These are phyloP conservation scores for Cyamopsis tetragonoloba DNA, from an alignment of 306 rosid genomes.

Conservation along the genomic window DNA sequence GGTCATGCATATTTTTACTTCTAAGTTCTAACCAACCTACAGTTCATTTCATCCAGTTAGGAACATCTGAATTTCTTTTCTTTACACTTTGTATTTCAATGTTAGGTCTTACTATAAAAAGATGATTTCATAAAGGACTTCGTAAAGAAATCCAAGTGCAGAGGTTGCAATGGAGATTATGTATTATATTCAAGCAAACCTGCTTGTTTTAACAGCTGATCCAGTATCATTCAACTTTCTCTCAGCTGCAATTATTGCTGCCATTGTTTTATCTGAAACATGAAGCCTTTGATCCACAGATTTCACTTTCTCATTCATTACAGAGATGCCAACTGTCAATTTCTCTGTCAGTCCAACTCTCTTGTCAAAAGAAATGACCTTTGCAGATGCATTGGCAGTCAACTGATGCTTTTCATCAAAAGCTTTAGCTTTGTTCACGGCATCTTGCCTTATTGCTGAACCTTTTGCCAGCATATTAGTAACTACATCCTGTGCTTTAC, in stretches of 20 bases:
- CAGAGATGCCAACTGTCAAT: slow-evolving; percentile 73
- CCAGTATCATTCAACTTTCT: slow-evolving; percentile 85
- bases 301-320: slow-evolving; percentile 88
- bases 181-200: slow-evolving; percentile 41
- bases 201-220: slow-evolving; percentile 93
- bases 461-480: slow-evolving; percentile 71
- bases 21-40: background rate
- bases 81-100: background rate
- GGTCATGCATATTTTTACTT: background rate
- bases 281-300: slow-evolving; percentile 83
- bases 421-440: slow-evolving; percentile 87
- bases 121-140: background rate
- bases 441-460: slow-evolving; percentile 86
- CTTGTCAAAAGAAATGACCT: slow-evolving; percentile 75
- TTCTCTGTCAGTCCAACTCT: slow-evolving; percentile 81
- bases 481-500: slow-evolving; percentile 79
- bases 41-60: background rate
- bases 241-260: slow-evolving; percentile 83
- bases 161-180: slow-evolving; percentile 3
- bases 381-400: slow-evolving; percentile 82
- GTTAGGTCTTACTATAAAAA: background rate
- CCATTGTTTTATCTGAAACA: slow-evolving; percentile 93
- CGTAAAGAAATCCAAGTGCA: background rate
- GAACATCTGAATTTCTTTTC: background rate
- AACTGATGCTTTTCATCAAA: slow-evolving; percentile 91